phyloP scores from a whole-genome alignment of 805 yeast genomes.

The Candida corydali region DNA sequence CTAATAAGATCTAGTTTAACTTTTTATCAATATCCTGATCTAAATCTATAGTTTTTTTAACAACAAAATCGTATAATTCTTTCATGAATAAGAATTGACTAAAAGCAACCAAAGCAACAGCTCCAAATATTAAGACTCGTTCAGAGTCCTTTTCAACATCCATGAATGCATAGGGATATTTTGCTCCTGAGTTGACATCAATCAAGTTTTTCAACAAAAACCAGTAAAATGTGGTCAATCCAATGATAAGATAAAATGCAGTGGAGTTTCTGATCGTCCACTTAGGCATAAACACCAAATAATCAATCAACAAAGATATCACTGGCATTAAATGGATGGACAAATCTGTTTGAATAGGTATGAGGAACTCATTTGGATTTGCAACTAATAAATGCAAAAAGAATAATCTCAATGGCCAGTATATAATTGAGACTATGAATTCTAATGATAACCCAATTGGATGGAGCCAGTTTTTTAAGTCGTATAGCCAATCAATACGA shows the following conservation, averaged over 20 bases:
- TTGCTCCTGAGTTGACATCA: conserved; percentile 42
- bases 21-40: conserved; percentile 11
- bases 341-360: conserved; percentile 52
- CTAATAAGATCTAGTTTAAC: conserved; percentile 1
- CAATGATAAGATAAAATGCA: conserved; percentile 37
- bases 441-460: conserved; percentile 58
- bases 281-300: conserved; percentile 46
- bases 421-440: conserved; percentile 55
- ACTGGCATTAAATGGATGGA: conserved; percentile 60
- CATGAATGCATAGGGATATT: conserved; percentile 67
- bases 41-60: conserved; percentile 9
- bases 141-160: conserved; percentile 44
- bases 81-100: conserved; percentile 26
- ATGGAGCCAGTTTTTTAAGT: conserved; percentile 39
- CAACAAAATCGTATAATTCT: conserved; percentile 19
- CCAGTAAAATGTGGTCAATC: conserved; percentile 51
- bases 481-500: conserved; percentile 19
- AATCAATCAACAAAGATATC: conserved; percentile 49
- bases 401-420: conserved; percentile 65
- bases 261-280: conserved; percentile 31
- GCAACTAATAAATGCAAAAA: conserved; percentile 44
- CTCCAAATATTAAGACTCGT: conserved; percentile 45
- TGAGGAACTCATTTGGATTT: conserved; percentile 24
- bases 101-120: conserved; percentile 36
- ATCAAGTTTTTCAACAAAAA: conserved; percentile 45